Conservation (phyloP, 768 basidiomycete species). For the Rhodotorula diobovata region DNA sequence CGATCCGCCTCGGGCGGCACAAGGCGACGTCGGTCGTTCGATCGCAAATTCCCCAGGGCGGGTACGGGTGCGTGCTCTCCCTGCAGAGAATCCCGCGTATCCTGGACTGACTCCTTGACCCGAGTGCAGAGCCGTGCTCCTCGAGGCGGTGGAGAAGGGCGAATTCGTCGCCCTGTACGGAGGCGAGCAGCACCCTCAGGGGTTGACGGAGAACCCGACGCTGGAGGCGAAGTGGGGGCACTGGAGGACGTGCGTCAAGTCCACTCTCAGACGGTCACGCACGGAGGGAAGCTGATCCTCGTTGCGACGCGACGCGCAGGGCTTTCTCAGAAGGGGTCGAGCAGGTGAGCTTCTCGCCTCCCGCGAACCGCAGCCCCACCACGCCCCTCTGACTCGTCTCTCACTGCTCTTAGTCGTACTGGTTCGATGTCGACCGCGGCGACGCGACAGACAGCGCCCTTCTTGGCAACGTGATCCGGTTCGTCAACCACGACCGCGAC, state of each 20-base stretch:
- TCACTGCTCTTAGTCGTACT: neutral
- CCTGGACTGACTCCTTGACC: neutral
- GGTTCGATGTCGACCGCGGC: neutral
- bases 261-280: too few relatives aligned
- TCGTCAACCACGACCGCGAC: conserved; percentile 4
- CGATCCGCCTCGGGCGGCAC: neutral
- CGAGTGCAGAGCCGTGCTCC: neutral
- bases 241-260: neutral
- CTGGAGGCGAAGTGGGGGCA: neutral
- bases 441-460: neutral
- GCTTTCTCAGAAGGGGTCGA: neutral
- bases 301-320: neutral
- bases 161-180: conserved; percentile 1
- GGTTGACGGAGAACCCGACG: neutral
- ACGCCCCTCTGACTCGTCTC: neutral
- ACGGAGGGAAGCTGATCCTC: neutral
- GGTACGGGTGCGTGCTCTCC: neutral
- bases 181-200: neutral
- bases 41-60: neutral
- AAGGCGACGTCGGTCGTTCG: neutral
- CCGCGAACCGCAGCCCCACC: neutral
- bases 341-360: neutral
- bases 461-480: neutral
- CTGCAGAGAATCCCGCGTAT: too few relatives aligned
- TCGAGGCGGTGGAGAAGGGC: neutral